A percentile compares a stretch with the other conserved stretches of the same genome.
These are phyloP conservation scores for Kwoniella sp. DNA, from an alignment of 768 basidiomycete species.

Conservation along the genomic window DNA sequence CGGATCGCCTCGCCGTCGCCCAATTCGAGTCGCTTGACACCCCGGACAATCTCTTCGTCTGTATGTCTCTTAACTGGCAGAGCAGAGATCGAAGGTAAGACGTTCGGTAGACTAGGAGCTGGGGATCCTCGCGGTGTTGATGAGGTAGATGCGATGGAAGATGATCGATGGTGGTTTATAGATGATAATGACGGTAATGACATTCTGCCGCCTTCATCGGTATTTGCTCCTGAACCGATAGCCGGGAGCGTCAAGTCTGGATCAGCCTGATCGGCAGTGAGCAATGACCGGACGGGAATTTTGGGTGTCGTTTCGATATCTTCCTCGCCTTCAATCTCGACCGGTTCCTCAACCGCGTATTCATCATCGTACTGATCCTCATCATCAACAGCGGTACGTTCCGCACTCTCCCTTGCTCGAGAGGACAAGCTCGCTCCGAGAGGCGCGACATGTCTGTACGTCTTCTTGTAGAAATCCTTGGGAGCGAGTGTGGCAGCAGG, in stretches of 20 bases:
- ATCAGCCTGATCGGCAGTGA: slow-evolving; percentile 37
- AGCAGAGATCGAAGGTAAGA: slow-evolving; percentile 1
- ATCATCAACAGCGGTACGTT: slow-evolving; percentile 27
- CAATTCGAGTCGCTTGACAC: slow-evolving; percentile 49
- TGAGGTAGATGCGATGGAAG: slow-evolving; percentile 5
- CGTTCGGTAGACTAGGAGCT: slow-evolving; percentile 2
- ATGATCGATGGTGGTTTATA: slow-evolving; percentile 10
- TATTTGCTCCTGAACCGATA: slow-evolving; percentile 19
- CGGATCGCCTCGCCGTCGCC: slow-evolving; percentile 18
- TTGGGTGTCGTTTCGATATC: slow-evolving; percentile 38
- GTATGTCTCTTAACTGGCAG: slow-evolving; percentile 48
- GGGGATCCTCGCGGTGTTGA: slow-evolving; percentile 19
- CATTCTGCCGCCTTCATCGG: not conserved
- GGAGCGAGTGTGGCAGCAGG: slow-evolving; percentile 39
- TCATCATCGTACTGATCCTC: slow-evolving; percentile 25
- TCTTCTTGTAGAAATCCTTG: slow-evolving; percentile 51
- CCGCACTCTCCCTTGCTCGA: slow-evolving; percentile 28
- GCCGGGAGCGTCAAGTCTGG: slow-evolving; percentile 47
- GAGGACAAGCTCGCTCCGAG: slow-evolving; percentile 39
- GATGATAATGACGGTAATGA: slow-evolving; percentile 10
- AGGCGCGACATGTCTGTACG: slow-evolving; percentile 47
- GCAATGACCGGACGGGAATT: slow-evolving; percentile 39
- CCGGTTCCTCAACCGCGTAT: slow-evolving; percentile 38
- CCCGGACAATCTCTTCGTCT: slow-evolving; percentile 45
- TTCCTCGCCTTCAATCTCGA: slow-evolving; percentile 18